Base-by-base conservation (phyloP, 1,284 basidiomycete species). In the Pyrrhoderma lamaoense region DNA sequence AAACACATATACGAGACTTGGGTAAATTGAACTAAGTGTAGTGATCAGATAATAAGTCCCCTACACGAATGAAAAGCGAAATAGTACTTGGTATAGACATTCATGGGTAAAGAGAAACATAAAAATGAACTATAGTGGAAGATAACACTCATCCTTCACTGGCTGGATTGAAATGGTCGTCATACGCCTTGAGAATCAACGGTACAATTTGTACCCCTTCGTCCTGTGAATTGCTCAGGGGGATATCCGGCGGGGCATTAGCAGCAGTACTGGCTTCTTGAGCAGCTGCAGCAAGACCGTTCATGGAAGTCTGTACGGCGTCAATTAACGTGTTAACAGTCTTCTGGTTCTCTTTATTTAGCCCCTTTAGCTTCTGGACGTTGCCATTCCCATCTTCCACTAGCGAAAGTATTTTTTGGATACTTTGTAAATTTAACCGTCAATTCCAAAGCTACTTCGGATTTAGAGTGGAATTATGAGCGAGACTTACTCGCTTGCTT, bases 201-300 rank as follows among this genome's bases (percentile, higher is more conserved):
- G 11, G 27, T 31, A 31, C 54, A 55, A 14, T 50, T 22, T 14
- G 50, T 55, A 2, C 54, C 54, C 34, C 43, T 48, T 22, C 31
- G 19, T 13, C 39, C 31, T 18, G 35, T 55, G 40, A 57, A 54
- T 37, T 50, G 53, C 21, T 51, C 46, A 3, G 55, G 51, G 57
- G 27, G 52, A 60, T 48, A 59, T 62, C 49, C 58, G 67, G 52
- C 19, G 55, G 50, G 14, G 49, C 46, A 42, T 54, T 47, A 9
- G 55, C 55, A 64, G n/a, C 31, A 16, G 21, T 11, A 22, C 49
- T 53, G 2, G 50, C 56, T 19, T 54, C 50, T 34, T 49, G 47
- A 5, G 56, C 56, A 18, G 56, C 53, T 3, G 53, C 49, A 31
- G 50, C 45, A 22, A 57, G 53, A 8, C 45, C 47, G 38, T 57